Percentiles rank a stretch among this genome's conserved stretches.
These are phyloP conservation scores for Setaria italica DNA, from an alignment of 202 grass and related monocot species.

Conservation along the genomic window DNA sequence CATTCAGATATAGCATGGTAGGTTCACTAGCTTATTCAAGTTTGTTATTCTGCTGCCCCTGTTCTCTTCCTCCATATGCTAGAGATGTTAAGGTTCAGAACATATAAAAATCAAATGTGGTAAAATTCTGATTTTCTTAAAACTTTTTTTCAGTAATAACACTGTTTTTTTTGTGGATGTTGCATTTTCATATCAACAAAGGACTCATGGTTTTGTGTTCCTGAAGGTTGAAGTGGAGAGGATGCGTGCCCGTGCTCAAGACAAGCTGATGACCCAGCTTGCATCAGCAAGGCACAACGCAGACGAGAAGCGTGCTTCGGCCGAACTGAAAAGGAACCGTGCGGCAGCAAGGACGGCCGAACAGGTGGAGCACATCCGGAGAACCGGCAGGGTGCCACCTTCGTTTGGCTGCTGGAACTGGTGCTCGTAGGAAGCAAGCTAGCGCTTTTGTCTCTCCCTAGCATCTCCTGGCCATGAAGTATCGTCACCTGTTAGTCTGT, in stretches of 20 bases:
- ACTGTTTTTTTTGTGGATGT: neutral
- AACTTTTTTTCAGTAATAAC: neutral
- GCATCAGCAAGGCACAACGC: conserved; percentile 71
- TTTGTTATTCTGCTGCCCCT: neutral
- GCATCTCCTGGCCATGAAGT: neutral
- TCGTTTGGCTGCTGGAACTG: conserved; percentile 76
- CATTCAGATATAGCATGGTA: neutral
- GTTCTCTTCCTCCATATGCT: neutral
- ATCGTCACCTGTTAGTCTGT: neutral
- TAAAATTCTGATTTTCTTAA: neutral
- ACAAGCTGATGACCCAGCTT: conserved; percentile 84
- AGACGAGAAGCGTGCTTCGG: conserved; percentile 64
- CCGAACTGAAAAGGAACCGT: conserved; percentile 60
- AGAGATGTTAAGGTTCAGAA: neutral
- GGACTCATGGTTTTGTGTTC: neutral
- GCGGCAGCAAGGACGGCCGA: conserved; percentile 64
- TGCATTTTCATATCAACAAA: neutral
- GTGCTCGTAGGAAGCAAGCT: conserved; percentile 56
- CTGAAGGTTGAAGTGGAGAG: conserved; percentile 86
- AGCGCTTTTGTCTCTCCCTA: neutral
- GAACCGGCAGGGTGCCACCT: conserved; percentile 72
- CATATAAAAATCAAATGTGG: neutral
- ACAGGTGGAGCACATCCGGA: conserved; percentile 88
- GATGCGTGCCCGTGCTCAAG: conserved; percentile 75
- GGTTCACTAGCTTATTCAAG: neutral